A percentile compares a stretch with the other conserved stretches of the same genome.
These are phyloP conservation scores for Parvularia atlantis DNA, from an alignment of 78 protist genomes.

Conservation along the genomic window DNA sequence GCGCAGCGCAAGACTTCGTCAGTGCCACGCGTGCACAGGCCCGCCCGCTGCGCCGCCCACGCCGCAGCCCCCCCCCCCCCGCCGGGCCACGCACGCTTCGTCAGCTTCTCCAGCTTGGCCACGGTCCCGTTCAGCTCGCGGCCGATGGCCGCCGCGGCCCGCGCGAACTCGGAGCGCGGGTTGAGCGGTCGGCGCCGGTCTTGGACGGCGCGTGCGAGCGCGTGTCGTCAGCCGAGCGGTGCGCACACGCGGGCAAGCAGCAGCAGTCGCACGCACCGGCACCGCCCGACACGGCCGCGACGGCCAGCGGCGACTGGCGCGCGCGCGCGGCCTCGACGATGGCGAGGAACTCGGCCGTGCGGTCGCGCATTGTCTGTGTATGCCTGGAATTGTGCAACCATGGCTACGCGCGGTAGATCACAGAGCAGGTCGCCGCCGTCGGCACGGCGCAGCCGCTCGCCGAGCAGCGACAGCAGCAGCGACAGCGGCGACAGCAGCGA, in stretches of 20 bases:
- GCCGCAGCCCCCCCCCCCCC: too few relatives aligned
- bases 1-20: background rate
- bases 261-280: background rate
- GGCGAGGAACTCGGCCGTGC: background rate
- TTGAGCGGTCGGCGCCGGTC: background rate
- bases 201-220: background rate
- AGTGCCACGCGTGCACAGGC: background rate
- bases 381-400: too few relatives aligned
- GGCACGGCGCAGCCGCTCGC: too few relatives aligned
- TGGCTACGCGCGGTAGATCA: too few relatives aligned
- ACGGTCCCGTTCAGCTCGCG: background rate
- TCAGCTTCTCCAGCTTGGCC: conserved; percentile 2
- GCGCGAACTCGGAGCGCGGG: background rate
- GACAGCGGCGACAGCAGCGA: too few relatives aligned
- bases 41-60: too few relatives aligned
- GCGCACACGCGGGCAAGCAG: background rate
- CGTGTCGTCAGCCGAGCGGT: background rate
- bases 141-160: background rate
- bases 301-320: too few relatives aligned
- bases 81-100: background rate
- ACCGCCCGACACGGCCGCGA: background rate
- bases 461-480: too few relatives aligned
- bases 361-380: background rate
- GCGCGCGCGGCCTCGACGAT: background rate
- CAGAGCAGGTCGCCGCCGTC: too few relatives aligned